Percentiles rank a stretch among this genome's conserved stretches.
phyloP scores from a whole-genome alignment of 164 flowering plant genomes.

The Stephania cephalantha region DNA sequence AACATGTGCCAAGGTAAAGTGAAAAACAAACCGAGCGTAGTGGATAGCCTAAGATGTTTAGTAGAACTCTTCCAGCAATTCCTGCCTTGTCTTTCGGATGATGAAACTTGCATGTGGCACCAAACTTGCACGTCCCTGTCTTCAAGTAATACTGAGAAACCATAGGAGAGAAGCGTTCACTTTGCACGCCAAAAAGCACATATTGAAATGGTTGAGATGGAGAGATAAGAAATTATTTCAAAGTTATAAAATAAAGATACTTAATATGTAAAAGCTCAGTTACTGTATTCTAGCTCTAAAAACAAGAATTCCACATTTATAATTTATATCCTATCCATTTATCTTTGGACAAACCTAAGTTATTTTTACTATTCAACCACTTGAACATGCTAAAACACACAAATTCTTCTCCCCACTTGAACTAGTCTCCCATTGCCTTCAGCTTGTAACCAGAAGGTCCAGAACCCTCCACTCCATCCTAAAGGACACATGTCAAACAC shows the following conservation, averaged over 20 bases:
- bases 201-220: not conserved
- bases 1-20: slow-evolving; percentile 3
- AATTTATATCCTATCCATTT: not conserved
- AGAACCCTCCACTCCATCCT: too few relatives aligned
- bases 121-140: slow-evolving; percentile 97
- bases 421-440: not conserved
- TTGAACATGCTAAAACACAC: not conserved
- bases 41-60: slow-evolving; percentile 88
- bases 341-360: not conserved
- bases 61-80: slow-evolving; percentile 69
- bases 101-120: slow-evolving; percentile 95
- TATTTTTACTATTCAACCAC: not conserved
- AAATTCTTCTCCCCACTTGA: not conserved
- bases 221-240: not conserved
- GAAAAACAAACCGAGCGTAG: slow-evolving; percentile 75
- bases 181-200: slow-evolving; percentile 1
- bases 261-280: not conserved
- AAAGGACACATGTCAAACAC: too few relatives aligned
- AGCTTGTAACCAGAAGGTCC: too few relatives aligned
- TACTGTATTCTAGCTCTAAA: not conserved
- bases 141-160: slow-evolving; percentile 75
- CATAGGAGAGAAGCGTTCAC: slow-evolving; percentile 7
- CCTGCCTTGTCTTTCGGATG: slow-evolving; percentile 97
- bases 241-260: not conserved
- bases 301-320: not conserved